Evolutionary conservation across 2,329 filamentous ascomycete species (phyloP), one percentile per base, ranked within the genome.

Genomic region (Xylogone sp.): DNA sequence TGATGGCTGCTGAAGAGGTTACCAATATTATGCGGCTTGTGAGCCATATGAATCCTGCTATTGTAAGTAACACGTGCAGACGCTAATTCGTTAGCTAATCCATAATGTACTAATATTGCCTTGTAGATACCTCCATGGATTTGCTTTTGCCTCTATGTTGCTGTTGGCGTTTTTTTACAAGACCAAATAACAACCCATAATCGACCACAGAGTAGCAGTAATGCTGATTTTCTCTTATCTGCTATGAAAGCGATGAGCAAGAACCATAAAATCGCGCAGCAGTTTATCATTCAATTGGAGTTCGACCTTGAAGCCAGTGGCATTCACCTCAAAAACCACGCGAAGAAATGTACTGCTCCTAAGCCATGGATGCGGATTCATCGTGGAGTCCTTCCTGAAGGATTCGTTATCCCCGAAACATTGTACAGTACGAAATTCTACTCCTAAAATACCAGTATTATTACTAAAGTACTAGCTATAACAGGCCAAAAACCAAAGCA

Each of bases 131-230:
- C 87, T 56, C 87, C 88, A 0, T 87, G 93, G 62, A 81, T 88
- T 51, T 87, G 90, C 0, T 84, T 97, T 59, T 91, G 90, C 49
- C 73, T 97, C 18, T 97, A 96, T 63, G 88, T 91, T 34, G 88
- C 92, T 16, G 85, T 86, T 3, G 84, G 90, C 0, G 90, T 96
- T 0, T 96, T 94, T 1, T 86, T 94, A 59, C 84, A 90, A 56
- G 78, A 90, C 24, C 89, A 87, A 62, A 83, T 83, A 19, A 54
- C 34, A 13, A 51, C 53, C 2, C 47, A 53, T 2, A 55, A 52
- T 16, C 51, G 48, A 16, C 51, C 62, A 7, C 50, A 58, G 44
- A 59, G 52, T n/a, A 64, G 74, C 42, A 58, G 66, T 7, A 79
- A 78, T 46, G 75, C 97, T 4, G 84, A 93, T 61, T 90, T 93